phyloP scores from a whole-genome alignment of 2,329 filamentous ascomycete species.

The Penicillium sp. region DNA sequence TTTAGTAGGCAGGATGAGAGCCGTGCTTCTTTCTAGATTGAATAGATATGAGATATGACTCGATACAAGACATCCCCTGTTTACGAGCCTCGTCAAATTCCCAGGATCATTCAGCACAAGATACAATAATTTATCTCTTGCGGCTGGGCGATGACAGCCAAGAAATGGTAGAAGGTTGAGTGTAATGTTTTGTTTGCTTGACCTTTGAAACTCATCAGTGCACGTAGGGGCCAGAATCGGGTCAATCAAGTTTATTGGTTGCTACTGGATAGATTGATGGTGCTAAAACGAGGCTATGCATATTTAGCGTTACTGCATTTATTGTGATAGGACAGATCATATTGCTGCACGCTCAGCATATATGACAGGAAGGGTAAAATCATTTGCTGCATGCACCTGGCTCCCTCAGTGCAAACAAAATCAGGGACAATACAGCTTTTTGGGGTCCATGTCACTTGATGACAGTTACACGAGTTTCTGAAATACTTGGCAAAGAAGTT shows the following conservation, averaged over 20 bases:
- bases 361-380: neutral
- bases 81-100: neutral
- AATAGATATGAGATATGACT: neutral
- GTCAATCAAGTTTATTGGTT: no score
- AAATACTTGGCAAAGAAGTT: no score
- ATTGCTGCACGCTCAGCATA: no score
- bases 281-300: no score
- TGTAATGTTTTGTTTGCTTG: neutral
- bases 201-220: no score
- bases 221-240: no score
- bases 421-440: constrained; percentile 1
- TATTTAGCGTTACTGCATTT: no score
- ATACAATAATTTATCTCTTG: neutral
- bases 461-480: constrained; percentile 1
- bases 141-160: neutral
- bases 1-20: constrained; percentile 1
- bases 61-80: neutral
- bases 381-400: neutral
- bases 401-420: neutral
- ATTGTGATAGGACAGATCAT: no score
- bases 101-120: neutral
- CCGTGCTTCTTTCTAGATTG: no score
- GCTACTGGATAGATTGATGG: no score
- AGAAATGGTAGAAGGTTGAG: neutral
- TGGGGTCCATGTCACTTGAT: neutral